Evolutionary conservation across 2,329 filamentous ascomycete species (phyloP), one percentile per base, ranked within the genome.

Genomic region (Blastomyces percursus): DNA sequence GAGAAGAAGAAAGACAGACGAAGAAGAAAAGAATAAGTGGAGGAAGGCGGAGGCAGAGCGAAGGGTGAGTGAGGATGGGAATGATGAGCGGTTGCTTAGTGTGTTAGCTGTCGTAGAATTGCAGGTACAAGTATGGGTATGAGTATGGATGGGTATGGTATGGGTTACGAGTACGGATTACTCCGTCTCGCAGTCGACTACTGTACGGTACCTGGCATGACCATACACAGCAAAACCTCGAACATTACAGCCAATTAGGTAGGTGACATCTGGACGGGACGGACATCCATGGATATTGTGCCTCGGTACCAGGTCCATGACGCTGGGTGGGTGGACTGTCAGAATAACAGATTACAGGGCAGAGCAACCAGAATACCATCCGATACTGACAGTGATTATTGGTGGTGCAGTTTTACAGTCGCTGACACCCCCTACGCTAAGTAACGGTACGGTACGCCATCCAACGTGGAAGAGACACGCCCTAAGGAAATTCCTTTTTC

Each of bases 1-100:
- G 63, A 63, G 61, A 66, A 60, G 61, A 64, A 57, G 62, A 64
- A 62, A 60, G 66, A 59, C 60, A 64, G 61, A 64, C n/a, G n/a
- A n/a, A n/a, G 27, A 30, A 30, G 27, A 30, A 30, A 30, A 66
- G 65, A 63, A 62, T 61, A 59, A 61, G 62, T 63, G 42, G 59
- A 65, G 61, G 61, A 63, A 57, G 66, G 46, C 46, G 21, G 46
- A n/a, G n/a, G n/a, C n/a, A n/a, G n/a, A n/a, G n/a, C n/a, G n/a
- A n/a, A n/a, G n/a, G n/a, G n/a, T n/a, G n/a, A n/a, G n/a, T n/a
- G n/a, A n/a, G n/a, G n/a, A n/a, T n/a, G n/a, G n/a, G n/a, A n/a
- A n/a, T n/a, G n/a, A n/a, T n/a, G n/a, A n/a, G n/a, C n/a, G n/a
- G n/a, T n/a, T n/a, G 21, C 3, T 51, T 51, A 51, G 48, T 51